Base-by-base conservation (phyloP, 2,329 filamentous ascomycete genomes). In the Mycocentrospora acerina region DNA sequence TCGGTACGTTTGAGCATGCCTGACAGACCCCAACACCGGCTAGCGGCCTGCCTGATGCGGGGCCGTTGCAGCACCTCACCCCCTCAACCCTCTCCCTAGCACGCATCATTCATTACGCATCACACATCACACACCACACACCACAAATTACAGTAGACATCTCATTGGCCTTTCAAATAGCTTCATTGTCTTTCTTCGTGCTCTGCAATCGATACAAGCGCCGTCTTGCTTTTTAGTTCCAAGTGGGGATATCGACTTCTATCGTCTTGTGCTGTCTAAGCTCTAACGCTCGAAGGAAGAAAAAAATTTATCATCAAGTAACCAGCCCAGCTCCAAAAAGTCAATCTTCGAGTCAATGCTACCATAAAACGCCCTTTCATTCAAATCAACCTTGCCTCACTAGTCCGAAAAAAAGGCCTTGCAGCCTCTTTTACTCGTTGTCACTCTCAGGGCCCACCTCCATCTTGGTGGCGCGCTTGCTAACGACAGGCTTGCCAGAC, bases 391-490 rank as follows among this genome's bases (percentile, higher is more conserved):
- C 31, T n/a, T 12, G 9, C 9, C 19, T 22, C 19, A 22, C 19
- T 6, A 5, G 9, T 22, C 9, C 19, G 9, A 22, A 9, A 22
- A 6, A 5, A 22, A 22, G 19, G n/a, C n/a, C 19, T 9, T 37
- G 29, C 42, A 35, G 24, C 35, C n/a, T n/a, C n/a, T n/a, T n/a
- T 48, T 61, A 61, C 48, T 62, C 55, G 37, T 55, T 55, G 46
- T 60, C 59, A 38, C 52, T 59, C 35, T 64, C 59, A 24, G 57
- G 46, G 22, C 59, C 59, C 30, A 63, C 44, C 44, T 60, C 55
- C 64, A 67, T 67, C 56, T 63, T 67, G 19, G n/a, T n/a, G 15
- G 56, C 58, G 32, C 46, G 50, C 46, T 61, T 59, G 28, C 59
- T 59, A 41, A 57, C 55, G 30, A 56, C 59, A 33, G 41, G 28